These are phyloP conservation scores for Penicillium argentinense DNA, from an alignment of 495 filamentous ascomycete genomes.

Conservation along the genomic window DNA sequence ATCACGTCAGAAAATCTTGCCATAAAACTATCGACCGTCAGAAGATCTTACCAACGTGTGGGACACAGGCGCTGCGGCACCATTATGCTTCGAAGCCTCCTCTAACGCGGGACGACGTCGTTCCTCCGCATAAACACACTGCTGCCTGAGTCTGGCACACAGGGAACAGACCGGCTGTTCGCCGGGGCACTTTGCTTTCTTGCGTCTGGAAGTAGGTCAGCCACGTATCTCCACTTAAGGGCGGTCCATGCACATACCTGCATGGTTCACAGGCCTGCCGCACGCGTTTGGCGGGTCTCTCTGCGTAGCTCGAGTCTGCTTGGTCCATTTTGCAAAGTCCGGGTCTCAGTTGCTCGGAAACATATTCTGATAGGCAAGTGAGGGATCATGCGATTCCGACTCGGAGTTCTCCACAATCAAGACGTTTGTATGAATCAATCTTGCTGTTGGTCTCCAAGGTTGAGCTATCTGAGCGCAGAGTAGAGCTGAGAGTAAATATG, in stretches of 20 bases:
- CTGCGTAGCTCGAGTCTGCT: constrained; percentile 15
- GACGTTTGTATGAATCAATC: no score
- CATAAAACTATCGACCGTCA: neutral
- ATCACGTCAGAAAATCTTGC: neutral
- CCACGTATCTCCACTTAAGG: neutral
- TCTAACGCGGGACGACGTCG: constrained; percentile 26
- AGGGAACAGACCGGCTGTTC: constrained; percentile 49
- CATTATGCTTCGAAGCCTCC: constrained; percentile 7
- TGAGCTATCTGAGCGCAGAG: neutral
- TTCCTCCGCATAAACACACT: constrained; percentile 43
- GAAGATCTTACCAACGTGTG: constrained; percentile 21
- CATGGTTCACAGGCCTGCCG: constrained; percentile 50
- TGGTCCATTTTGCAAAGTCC: constrained; percentile 20
- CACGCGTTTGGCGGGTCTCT: constrained; percentile 41
- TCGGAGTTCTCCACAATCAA: no score
- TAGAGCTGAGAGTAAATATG: neutral
- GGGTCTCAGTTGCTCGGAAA: neutral
- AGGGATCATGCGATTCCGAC: no score
- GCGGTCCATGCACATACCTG: constrained; percentile 29
- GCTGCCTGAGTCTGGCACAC: constrained; percentile 43
- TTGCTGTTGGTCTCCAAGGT: no score
- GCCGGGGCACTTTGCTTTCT: constrained; percentile 50
- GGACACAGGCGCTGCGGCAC: constrained; percentile 13
- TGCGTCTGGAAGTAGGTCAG: constrained; percentile 34
- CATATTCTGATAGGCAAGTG: no score